phyloP scores from a whole-genome alignment of 306 rosid species.

The Trifolium repens region DNA sequence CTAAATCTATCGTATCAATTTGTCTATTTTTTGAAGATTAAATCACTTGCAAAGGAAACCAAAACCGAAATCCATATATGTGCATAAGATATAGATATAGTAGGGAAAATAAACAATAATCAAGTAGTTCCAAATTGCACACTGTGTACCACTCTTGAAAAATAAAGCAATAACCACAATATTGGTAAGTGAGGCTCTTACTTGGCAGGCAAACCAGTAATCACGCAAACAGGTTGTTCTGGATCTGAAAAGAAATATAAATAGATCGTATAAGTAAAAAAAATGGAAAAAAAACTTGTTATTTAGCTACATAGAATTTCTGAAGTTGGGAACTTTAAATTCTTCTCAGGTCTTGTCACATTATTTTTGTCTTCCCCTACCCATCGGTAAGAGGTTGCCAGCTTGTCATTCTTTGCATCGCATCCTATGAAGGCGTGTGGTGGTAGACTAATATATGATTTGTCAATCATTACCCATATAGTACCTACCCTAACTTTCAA shows the following conservation, averaged over 20 bases:
- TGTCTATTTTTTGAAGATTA: constrained; percentile 8
- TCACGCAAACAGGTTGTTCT: constrained; percentile 73
- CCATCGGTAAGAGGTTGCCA: not conserved
- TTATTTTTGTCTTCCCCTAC: not conserved
- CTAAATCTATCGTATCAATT: constrained; percentile 17
- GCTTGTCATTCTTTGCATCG: not conserved
- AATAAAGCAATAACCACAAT: constrained; percentile 31
- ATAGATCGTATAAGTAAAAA: constrained; percentile 20
- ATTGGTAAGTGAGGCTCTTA: constrained; percentile 57
- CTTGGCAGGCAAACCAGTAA: constrained; percentile 96
- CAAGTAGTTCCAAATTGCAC: constrained; percentile 31
- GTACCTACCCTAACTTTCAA: constrained; percentile 7
- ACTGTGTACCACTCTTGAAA: constrained; percentile 7
- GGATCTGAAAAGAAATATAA: constrained; percentile 68
- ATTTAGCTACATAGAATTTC: constrained; percentile 3
- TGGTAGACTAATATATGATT: not conserved
- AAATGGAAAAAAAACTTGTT: constrained; percentile 9
- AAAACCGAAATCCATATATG: constrained; percentile 8
- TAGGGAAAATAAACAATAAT: constrained; percentile 21
- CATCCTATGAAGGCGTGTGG: not conserved
- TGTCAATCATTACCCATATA: not conserved
- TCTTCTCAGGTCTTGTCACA: not conserved
- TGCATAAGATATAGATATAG: not conserved
- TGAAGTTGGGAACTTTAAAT: not conserved
- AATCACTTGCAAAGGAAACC: not conserved